Base-by-base conservation (phyloP, 2,329 filamentous ascomycete genomes). In the Aspergillus tamarii region DNA sequence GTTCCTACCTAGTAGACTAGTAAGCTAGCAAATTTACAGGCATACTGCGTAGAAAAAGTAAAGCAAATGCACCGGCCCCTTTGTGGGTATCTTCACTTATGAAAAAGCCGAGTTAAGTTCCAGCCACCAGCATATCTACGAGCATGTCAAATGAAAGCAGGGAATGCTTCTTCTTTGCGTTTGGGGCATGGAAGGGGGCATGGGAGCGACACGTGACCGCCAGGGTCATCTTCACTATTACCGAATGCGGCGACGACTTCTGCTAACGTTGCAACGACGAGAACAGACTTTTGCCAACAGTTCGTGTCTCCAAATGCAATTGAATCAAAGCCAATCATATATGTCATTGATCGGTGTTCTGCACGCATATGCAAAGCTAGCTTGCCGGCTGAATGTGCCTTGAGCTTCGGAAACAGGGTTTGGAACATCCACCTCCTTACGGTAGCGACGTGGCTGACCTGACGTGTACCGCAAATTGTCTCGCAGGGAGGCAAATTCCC, bases 171-270 rank as follows among this genome's bases (percentile, higher is more conserved):
- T 34, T 14, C 28, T 32, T 32, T 12, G 32, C 19, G 9, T 28
- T 28, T 23, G 32, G 21, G n/a, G 10, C 30, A 26, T 19, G 21
- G 19, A 54, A n/a, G 14, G 34, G 28, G 50, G 19, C 21, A 34
- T 10, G 16, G 10, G 30, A 8, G 10, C 6, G 10, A 0, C 52
- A 55, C 52, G 52, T 55, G 52, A 55, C 32, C 32, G 16, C 48
- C 1, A 7, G 6, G 23, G 19, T 9, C 4, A 14, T 36, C 34
- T 55, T 55, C 52, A 55, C 21, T 6, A 26, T 55, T 23, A 23
- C 52, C 52, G 52, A 55, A 55, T 55, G 52, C 52, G 52, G 52
- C 52, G n/a, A 55, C 21, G 52, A 55, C 52, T 55, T n/a, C 45
- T 21, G 52, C 36, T 41, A 16, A 55, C 52, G 52, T 55, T 55